A percentile compares a stretch with the other conserved stretches of the same genome.
Evolutionary conservation across 129 eudicot genomes (phyloP).

Genomic region (Cynara cardunculus): DNA sequence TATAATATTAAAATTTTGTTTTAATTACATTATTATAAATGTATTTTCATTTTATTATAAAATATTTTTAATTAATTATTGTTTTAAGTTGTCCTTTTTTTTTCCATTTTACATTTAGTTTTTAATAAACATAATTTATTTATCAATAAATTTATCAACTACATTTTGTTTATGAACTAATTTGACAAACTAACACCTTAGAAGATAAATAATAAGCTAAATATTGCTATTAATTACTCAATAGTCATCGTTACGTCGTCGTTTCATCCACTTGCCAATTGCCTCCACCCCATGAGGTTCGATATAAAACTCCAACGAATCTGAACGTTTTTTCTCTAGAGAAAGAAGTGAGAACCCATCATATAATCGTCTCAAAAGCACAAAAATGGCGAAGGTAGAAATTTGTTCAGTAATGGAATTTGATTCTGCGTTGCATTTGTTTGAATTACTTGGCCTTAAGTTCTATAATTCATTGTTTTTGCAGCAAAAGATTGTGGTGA

Average conservation of each 20-base stretch:
- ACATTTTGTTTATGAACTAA: no score
- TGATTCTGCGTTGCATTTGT: not conserved
- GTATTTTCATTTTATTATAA: no score
- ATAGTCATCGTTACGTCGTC: not conserved
- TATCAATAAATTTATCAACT: no score
- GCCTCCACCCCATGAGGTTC: not conserved
- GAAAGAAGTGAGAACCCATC: not conserved
- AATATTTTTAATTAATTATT: no score
- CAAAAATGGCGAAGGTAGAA: not conserved
- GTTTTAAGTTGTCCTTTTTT: no score
- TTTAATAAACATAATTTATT: no score
- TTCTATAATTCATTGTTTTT: not conserved
- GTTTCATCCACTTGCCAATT: not conserved
- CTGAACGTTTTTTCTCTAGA: not conserved
- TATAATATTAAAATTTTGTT: no score
- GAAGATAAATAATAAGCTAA: no score
- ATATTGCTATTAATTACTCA: no score
- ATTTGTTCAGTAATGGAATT: not conserved
- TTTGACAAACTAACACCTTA: no score
- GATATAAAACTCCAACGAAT: not conserved
- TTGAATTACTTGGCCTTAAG: not conserved
- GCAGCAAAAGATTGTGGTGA: conserved; percentile 38
- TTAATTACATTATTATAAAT: no score
- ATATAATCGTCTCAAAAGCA: not conserved
- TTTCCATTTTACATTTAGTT: no score